phyloP scores from a whole-genome alignment of 1,139 yeast species.

The Oligophagozyma castellii region DNA sequence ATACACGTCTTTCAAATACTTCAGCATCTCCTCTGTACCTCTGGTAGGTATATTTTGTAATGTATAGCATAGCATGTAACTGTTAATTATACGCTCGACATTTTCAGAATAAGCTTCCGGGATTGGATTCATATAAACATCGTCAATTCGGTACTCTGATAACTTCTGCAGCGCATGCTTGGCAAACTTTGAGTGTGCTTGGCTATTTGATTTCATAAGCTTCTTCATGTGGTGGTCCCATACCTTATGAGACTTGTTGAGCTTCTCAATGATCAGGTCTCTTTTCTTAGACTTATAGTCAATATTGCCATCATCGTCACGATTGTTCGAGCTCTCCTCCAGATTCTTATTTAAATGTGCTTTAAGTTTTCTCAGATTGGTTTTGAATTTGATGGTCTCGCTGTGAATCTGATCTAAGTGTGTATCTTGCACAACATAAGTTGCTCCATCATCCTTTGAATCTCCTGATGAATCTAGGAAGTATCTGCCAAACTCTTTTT shows the following conservation, averaged over 20 bases:
- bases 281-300: slow-evolving; percentile 13
- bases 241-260: slow-evolving; percentile 14
- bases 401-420: too few species aligned
- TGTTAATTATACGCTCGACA: slow-evolving; percentile 17
- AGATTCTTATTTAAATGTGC: slow-evolving; percentile 22
- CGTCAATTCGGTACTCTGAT: slow-evolving; percentile 25
- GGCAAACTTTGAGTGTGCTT: slow-evolving; percentile 22
- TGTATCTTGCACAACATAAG: too few species aligned
- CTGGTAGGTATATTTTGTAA: slow-evolving; percentile 11
- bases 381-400: slow-evolving; percentile 22
- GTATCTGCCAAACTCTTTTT: too few species aligned
- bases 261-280: slow-evolving; percentile 17
- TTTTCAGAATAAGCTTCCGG: slow-evolving; percentile 10
- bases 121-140: slow-evolving; percentile 28
- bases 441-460: too few species aligned
- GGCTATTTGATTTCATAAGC: slow-evolving; percentile 19
- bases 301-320: slow-evolving; percentile 2
- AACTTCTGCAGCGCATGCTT: slow-evolving; percentile 24
- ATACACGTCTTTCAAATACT: slow-evolving; percentile 15
- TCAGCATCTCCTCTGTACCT: slow-evolving; percentile 8
- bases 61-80: slow-evolving; percentile 20
- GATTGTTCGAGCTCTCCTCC: slow-evolving; percentile 8
- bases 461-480: too few species aligned
- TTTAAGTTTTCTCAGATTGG: slow-evolving; percentile 19
- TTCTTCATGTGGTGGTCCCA: slow-evolving; percentile 23